A percentile compares a stretch with the other conserved stretches of the same genome.
These are phyloP conservation scores for Alternaria metachromatica DNA, from an alignment of 2,329 filamentous ascomycete species.

Conservation along the genomic window DNA sequence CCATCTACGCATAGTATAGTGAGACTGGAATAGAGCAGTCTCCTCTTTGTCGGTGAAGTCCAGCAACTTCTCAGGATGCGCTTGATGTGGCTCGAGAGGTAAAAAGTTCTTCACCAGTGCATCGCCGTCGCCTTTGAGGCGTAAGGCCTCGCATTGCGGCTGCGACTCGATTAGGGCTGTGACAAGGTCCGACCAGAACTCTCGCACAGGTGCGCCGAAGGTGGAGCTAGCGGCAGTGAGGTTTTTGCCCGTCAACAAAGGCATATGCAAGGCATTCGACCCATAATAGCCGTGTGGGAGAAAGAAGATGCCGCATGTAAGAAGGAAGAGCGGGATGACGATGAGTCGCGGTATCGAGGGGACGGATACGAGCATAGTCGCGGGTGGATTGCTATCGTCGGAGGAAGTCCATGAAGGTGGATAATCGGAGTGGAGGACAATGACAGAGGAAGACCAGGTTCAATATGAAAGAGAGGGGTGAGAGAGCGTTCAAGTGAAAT, in stretches of 20 bases:
- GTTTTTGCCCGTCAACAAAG: slow-evolving; percentile 8
- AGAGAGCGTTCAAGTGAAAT: not conserved
- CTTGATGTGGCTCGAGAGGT: slow-evolving; percentile 17
- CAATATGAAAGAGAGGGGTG: not conserved
- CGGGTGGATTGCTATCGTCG: not conserved
- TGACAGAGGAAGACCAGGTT: not conserved
- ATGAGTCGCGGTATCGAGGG: slow-evolving; percentile 20
- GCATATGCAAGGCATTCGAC: not conserved
- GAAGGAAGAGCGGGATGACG: slow-evolving; percentile 16
- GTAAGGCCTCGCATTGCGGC: slow-evolving; percentile 21
- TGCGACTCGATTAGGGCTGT: slow-evolving; percentile 18
- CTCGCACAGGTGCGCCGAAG: slow-evolving; percentile 15
- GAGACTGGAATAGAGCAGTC: slow-evolving; percentile 22
- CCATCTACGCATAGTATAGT: slow-evolving; percentile 30
- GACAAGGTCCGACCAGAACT: slow-evolving; percentile 25
- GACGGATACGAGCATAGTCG: slow-evolving; percentile 21
- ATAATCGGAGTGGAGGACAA: not conserved
- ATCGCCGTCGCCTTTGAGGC: slow-evolving; percentile 14
- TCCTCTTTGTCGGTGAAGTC: slow-evolving; percentile 28
- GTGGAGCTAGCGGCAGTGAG: slow-evolving; percentile 20
- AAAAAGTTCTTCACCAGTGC: slow-evolving; percentile 11
- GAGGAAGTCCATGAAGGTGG: slow-evolving; percentile 2
- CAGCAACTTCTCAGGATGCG: slow-evolving; percentile 16
- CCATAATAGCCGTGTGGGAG: slow-evolving; percentile 12
- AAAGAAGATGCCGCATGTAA: slow-evolving; percentile 17